Conservation (phyloP, 108 stramenopile species). For the Chaetoceros tenuissimus region DNA sequence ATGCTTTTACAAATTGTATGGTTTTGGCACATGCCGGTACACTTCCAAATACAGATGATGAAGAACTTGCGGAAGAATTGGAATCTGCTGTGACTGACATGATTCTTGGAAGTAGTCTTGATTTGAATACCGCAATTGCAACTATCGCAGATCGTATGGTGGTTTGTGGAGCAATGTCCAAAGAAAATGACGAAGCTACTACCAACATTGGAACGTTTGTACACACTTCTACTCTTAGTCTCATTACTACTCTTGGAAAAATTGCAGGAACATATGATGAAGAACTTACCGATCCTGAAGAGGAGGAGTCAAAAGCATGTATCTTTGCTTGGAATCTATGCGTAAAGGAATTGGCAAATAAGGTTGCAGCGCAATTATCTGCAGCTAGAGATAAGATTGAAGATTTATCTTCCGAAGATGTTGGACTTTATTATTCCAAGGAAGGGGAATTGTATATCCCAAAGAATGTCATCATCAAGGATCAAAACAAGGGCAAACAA, state of each 20-base stretch:
- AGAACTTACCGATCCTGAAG: constrained; percentile 34
- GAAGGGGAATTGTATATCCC: constrained; percentile 12
- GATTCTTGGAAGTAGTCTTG: too few relatives aligned
- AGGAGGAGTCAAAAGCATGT: constrained; percentile 51
- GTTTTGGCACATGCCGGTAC: too few relatives aligned
- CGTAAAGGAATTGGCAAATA: constrained; percentile 14
- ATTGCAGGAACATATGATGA: constrained; percentile 46
- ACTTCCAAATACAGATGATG: too few relatives aligned
- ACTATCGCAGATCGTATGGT: too few relatives aligned
- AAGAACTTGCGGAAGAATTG: too few relatives aligned
- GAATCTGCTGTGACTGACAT: too few relatives aligned
- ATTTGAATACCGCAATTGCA: too few relatives aligned
- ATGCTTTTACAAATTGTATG: too few relatives aligned
- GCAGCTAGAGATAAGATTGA: constrained; percentile 7
- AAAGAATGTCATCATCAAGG: constrained; percentile 5
- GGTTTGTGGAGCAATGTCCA: constrained; percentile 21
- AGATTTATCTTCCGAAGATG: constrained; percentile 8
- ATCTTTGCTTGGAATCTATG: constrained; percentile 39
- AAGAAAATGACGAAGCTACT: constrained; percentile 22
- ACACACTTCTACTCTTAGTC: constrained; percentile 43
- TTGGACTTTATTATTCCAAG: constrained; percentile 16
- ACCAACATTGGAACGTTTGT: constrained; percentile 31
- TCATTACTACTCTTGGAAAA: constrained; percentile 45
- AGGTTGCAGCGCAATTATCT: constrained; percentile 6
- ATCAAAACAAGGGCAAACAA: not conserved